Evolutionary conservation across 768 basidiomycete genomes (phyloP), one percentile per base, ranked within the genome.

Genomic region (Boletales sp.): DNA sequence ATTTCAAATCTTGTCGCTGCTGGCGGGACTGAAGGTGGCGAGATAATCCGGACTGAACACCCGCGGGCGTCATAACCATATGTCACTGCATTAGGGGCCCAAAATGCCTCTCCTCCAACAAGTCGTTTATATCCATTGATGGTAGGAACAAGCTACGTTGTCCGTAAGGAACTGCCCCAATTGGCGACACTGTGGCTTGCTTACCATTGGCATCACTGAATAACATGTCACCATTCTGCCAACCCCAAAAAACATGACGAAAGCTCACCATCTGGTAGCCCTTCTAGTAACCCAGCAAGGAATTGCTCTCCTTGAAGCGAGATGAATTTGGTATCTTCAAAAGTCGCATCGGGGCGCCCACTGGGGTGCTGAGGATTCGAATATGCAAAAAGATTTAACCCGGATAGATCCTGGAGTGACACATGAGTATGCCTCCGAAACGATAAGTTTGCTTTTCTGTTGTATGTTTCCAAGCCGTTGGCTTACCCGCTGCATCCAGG

Each of bases 41-140:
- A 86, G 60, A 99, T 85, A 56, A 99, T 88, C 39, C 96, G 84
- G 43, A 98, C 81, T 10, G 91, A 92, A 11, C 94, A 93, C 0
- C 86, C 86, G 33, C 96, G 89, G 18, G 90, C 93, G 69, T 99
- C 96, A 65, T 94, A 97, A 10, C 94, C 95, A 66, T 94, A 97
- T 4, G 94, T 94, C 15, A 91, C 79, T 4, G 91, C 83, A 59
- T 92, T 94, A 0, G 93, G 93, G 6, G 93, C 93, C 90, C 91
- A 96, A 74, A 88, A 94, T 5, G 87, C 86, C 65, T 94, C 92
- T 12, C 94, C 94, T 17, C 90, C 94, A 17, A 91, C 86, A 8
- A 99, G 81, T 14, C 96, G 90, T 65, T 98, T 99, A 74, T 99
- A 99, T 8, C 95, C 94, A 61, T 95, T 95, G 70, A 96, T 86